Conservation (phyloP, 2,329 filamentous ascomycete genomes). For the Diaporthe vexans region DNA sequence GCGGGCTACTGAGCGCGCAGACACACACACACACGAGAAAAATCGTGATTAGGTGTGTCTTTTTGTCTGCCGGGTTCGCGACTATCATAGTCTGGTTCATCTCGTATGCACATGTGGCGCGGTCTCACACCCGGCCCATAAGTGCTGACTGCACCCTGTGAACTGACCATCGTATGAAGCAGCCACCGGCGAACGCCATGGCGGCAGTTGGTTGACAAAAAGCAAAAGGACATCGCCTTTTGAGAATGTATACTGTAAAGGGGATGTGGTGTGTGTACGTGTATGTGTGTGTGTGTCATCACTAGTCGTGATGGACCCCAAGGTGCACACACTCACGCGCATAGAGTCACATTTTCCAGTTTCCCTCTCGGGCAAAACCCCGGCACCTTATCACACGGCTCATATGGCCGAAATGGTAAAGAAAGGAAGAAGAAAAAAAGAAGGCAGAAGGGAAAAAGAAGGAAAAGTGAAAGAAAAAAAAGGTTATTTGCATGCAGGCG, state of each 20-base stretch:
- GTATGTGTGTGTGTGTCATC: not conserved
- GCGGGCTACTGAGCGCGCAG: not conserved
- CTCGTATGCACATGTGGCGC: slow-evolving; percentile 11
- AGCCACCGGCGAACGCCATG: not conserved
- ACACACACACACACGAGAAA: too few species aligned
- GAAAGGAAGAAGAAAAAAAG: not conserved
- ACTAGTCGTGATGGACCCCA: not conserved
- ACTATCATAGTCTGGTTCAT: not conserved
- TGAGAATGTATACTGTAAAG: too few species aligned
- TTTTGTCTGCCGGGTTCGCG: too few species aligned
- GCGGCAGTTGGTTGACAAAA: not conserved
- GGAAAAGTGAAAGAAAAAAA: not conserved
- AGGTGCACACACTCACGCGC: not conserved
- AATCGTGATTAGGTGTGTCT: not conserved
- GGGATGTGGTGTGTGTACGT: not conserved
- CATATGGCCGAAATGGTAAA: not conserved
- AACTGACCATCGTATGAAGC: too few species aligned
- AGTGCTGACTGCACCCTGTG: not conserved
- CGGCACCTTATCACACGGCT: slow-evolving; percentile 5
- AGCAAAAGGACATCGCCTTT: not conserved
- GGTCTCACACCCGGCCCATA: slow-evolving; percentile 1
- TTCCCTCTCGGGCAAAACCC: slow-evolving; percentile 14
- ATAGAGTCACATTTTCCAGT: not conserved
- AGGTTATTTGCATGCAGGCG: not conserved
- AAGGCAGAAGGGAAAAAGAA: not conserved